These are phyloP conservation scores for Rhodotorula sp. DNA, from an alignment of 1,284 basidiomycete species.

Conservation along the genomic window DNA sequence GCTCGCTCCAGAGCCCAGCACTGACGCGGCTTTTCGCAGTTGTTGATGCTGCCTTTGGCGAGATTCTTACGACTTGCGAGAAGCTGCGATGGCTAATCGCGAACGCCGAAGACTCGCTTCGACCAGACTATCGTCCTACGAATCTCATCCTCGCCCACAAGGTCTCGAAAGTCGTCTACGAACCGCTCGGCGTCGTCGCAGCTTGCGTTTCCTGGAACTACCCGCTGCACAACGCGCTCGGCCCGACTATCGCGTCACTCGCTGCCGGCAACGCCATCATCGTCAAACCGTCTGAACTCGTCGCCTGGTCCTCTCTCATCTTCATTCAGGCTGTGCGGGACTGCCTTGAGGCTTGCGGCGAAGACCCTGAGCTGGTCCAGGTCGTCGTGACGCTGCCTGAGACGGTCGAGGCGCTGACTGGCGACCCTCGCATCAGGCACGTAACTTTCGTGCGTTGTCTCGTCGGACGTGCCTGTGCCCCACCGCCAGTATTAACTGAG, in stretches of 20 bases:
- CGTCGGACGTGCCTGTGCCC: too few species aligned
- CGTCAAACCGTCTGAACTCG: constrained; percentile 79
- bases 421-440: constrained; percentile 70
- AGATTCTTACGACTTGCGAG: constrained; percentile 81
- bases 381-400: constrained; percentile 84
- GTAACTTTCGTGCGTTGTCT: constrained; percentile 54
- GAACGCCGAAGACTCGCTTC: constrained; percentile 71
- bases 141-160: constrained; percentile 86
- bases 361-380: constrained; percentile 75
- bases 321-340: constrained; percentile 73
- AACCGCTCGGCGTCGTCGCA: constrained; percentile 88
- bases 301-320: constrained; percentile 80
- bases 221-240: constrained; percentile 71
- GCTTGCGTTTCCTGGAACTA: constrained; percentile 70
- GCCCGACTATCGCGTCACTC: constrained; percentile 83
- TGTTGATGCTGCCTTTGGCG: constrained; percentile 83
- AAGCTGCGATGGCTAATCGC: constrained; percentile 72
- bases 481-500: too few species aligned
- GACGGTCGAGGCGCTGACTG: constrained; percentile 76
- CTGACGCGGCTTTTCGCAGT: constrained; percentile 54
- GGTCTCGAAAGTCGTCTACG: constrained; percentile 70
- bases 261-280: constrained; percentile 89
- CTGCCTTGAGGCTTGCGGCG: constrained; percentile 70
- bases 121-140: constrained; percentile 66
- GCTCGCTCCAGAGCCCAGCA: neutral